These are phyloP conservation scores for Fusarium miscanthi DNA, from an alignment of 2,329 filamentous ascomycete genomes.

Conservation along the genomic window DNA sequence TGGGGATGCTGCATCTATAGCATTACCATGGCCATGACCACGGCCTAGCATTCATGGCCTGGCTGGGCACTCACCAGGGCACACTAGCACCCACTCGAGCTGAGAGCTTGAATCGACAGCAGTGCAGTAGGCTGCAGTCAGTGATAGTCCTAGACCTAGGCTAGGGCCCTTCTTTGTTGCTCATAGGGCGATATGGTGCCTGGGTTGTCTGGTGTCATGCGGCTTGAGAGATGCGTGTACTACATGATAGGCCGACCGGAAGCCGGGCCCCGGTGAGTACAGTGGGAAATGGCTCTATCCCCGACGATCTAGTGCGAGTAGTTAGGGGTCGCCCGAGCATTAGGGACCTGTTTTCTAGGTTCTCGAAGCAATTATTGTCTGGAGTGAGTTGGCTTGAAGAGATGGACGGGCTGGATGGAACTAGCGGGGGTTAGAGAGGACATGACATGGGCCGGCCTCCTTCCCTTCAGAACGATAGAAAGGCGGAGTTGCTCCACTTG, in stretches of 20 bases:
- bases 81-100: constrained; percentile 24
- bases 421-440: constrained; percentile 13
- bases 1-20: constrained; percentile 18
- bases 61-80: constrained; percentile 33
- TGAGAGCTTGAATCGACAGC: constrained; percentile 23
- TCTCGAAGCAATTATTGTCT: constrained; percentile 14
- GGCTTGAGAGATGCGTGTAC: constrained; percentile 28
- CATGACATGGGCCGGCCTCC: constrained; percentile 1
- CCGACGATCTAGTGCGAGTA: not conserved
- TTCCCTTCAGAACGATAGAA: constrained; percentile 11
- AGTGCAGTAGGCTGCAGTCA: constrained; percentile 17
- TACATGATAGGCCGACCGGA: constrained; percentile 25
- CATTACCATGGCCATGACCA: not conserved
- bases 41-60: constrained; percentile 8
- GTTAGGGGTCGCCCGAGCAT: constrained; percentile 16
- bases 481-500: constrained; percentile 32
- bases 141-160: not conserved
- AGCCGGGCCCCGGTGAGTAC: constrained; percentile 12
- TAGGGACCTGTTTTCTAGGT: not conserved
- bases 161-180: constrained; percentile 18
- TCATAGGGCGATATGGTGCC: not conserved
- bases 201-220: constrained; percentile 5
- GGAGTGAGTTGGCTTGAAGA: constrained; percentile 5
- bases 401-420: not conserved
- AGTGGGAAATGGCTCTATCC: constrained; percentile 6